Conservation (phyloP, 805 yeast genomes). For the Ogataea trehalophila region DNA sequence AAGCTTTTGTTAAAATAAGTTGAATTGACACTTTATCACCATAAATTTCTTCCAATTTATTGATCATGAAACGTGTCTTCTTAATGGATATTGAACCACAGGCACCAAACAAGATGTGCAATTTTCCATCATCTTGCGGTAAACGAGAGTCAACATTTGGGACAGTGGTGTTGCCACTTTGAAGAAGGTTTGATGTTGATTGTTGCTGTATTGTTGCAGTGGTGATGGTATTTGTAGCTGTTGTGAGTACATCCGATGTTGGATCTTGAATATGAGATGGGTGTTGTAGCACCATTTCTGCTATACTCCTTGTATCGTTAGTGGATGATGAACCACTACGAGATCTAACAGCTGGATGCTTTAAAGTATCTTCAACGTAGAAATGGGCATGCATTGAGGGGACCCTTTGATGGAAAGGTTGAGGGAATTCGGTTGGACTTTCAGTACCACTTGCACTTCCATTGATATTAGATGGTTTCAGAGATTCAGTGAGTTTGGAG, state of each 20-base stretch:
- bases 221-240: not conserved
- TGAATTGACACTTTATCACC: slow-evolving; percentile 49
- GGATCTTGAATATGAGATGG: not conserved
- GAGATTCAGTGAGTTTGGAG: slow-evolving; percentile 24
- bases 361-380: slow-evolving; percentile 61
- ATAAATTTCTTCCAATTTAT: slow-evolving; percentile 48
- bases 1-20: slow-evolving; percentile 47
- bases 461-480: slow-evolving; percentile 4
- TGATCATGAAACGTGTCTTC: slow-evolving; percentile 48
- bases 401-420: slow-evolving; percentile 40
- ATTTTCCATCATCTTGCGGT: slow-evolving; percentile 49
- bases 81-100: slow-evolving; percentile 52
- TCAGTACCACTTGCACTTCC: not conserved
- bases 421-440: not conserved
- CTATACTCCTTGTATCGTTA: slow-evolving; percentile 18
- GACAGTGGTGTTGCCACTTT: slow-evolving; percentile 1
- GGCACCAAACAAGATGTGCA: slow-evolving; percentile 52
- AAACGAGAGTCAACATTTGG: slow-evolving; percentile 32
- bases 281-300: not conserved
- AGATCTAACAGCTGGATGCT: slow-evolving; percentile 37
- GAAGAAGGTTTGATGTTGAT: not conserved
- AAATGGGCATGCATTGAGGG: slow-evolving; percentile 79
- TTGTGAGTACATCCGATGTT: not conserved
- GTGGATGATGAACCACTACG: slow-evolving; percentile 31
- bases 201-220: slow-evolving; percentile 1